Evolutionary conservation across 2,329 filamentous ascomycete species (phyloP), one percentile per base, ranked within the genome.

Genomic region (Talaromyces atroroseus): DNA sequence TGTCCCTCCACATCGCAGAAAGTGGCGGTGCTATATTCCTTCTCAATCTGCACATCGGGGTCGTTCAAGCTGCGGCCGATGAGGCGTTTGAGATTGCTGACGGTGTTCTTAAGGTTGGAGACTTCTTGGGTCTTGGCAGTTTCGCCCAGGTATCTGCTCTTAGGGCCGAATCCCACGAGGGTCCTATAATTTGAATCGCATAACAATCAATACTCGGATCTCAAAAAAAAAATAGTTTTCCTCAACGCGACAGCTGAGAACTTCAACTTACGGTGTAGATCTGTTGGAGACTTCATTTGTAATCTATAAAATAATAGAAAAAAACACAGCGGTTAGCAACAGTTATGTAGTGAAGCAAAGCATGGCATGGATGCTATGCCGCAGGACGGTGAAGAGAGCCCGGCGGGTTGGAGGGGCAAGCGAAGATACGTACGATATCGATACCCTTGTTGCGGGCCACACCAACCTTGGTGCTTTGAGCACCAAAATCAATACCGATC

Each of bases 211-310:
- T 42, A 5, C n/a, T 18, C 26, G 36, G 20, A 36, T 21, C 18
- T 32, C 18, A 16, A 56, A 49, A 45, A 54, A 59, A 45, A 45
- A n/a, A n/a, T n/a, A n/a, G 42, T 56, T 48, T 32, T 18, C 32
- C 20, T 36, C 5, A 12, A 45, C 5, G 42, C 23, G 52, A 49
- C 18, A 49, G 44, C 16, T 16, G 14, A 11, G 8, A 32, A 5
- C 7, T 32, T 44, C n/a, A 36, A 87, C 91, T 82, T 89, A 96
- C 90, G 94, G 94, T 67, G 94, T 99, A 60, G 90, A 86, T 77
- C 94, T 88, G 83, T 99, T 97, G 65, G 94, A 99, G 68, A 97
- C 94, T 78, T 99, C 94, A 82, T 99, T 99, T 80, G 90, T 88
- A 74, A 99, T 95, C 91, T 96, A 69, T 57, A 47, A 44, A n/a